Percentiles rank a stretch among this genome's conserved stretches.
phyloP scores from a whole-genome alignment of 257 asterid genomes.

The Orobanche coerulescens region DNA sequence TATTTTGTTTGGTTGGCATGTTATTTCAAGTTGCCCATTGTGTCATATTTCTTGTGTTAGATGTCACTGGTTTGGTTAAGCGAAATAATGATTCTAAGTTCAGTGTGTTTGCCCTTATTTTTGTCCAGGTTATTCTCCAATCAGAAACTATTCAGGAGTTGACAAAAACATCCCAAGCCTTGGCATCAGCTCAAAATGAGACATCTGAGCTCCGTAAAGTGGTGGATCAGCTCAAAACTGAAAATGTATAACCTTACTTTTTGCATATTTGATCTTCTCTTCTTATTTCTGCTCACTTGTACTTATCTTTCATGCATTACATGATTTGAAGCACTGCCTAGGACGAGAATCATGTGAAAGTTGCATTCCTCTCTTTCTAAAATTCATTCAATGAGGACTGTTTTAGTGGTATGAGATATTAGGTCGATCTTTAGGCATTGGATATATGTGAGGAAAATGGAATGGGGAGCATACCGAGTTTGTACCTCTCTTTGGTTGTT shows the following conservation, averaged over 20 bases:
- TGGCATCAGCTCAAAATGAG: constrained; percentile 61
- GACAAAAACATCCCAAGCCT: constrained; percentile 77
- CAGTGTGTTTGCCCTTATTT: constrained; percentile 4
- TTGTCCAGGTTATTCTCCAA: constrained; percentile 65
- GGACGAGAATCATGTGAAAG: background rate
- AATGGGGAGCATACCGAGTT: too few species aligned
- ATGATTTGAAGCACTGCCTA: background rate
- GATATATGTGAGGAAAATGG: background rate
- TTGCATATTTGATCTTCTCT: background rate
- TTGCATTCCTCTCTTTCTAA: background rate
- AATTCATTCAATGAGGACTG: background rate
- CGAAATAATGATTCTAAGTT: background rate
- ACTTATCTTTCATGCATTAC: constrained; percentile 1
- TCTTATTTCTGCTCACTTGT: background rate
- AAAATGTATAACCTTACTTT: constrained; percentile 28
- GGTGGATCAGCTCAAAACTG: constrained; percentile 45
- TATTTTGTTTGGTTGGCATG: background rate
- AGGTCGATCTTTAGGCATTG: background rate
- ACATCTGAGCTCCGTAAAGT: constrained; percentile 64
- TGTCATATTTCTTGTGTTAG: background rate
- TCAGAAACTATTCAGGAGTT: constrained; percentile 94
- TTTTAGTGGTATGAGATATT: background rate
- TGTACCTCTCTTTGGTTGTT: too few species aligned
- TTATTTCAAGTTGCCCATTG: background rate
- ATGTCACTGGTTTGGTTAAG: background rate